Evolutionary conservation across 2,329 filamentous ascomycete genomes (phyloP), one percentile per base, ranked within the genome.

Genomic region (Keithomyces neogunnii): DNA sequence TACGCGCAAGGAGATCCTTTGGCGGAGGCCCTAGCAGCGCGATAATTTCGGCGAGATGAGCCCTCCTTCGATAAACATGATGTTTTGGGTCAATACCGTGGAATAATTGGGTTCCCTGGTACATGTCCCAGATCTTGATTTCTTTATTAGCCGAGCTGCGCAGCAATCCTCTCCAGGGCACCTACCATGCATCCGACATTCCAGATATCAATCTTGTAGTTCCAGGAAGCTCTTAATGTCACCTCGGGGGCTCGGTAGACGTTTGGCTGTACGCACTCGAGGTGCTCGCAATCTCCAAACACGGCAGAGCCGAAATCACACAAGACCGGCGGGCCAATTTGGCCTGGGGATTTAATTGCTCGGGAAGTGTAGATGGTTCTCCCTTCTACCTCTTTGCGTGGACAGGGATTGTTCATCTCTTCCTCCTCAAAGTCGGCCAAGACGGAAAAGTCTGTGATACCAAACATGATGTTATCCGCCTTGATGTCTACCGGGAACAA

Each of bases 241-340:
- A 78, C 73, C 53, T 80, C 71, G 0, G 70, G 70, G 1, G 68
- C 62, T 45, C 72, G 57, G 56, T 74, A 74, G 7, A 69, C 54
- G 11, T 66, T 55, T 0, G 72, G 72, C 51, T 74, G 71, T 1
- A 71, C 57, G 40, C 70, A 64, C 49, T 73, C 69, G 1, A 56
- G 45, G 5, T 9, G 6, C 19, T 69, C 51, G 35, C 47, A 11
- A 10, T 66, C 65, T 4, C 71, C 70, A 0, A 28, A 0, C 9
- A 74, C 61, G 7, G 73, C 74, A 0, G 73, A 72, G 10, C 75
- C 74, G 55, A 80, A 74, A 55, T 80, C 76, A 52, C 75, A 75
- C 5, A 78, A 62, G 1, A 76, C 63, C 0, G 69, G 67, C 0
- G 56, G 59, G 1, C 69, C 69, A 31, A 53, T 50, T 6, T 56